Conservation (phyloP, 2,329 filamentous ascomycete genomes). For the Botrytis sinoallii region DNA sequence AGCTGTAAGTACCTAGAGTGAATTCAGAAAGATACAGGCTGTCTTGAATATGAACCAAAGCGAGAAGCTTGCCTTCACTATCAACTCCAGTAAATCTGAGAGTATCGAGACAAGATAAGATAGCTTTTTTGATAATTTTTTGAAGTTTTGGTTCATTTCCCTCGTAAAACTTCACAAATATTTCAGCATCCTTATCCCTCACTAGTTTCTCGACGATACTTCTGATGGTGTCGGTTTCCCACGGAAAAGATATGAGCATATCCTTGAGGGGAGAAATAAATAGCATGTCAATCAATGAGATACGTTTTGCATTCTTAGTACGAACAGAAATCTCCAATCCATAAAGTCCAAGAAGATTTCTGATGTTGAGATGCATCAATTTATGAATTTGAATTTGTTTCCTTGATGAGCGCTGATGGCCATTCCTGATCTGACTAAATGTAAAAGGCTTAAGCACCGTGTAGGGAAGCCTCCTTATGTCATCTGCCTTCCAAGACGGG, state of each 20-base stretch:
- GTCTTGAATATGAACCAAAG: not conserved
- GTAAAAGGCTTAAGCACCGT: no score
- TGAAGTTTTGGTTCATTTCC: not conserved
- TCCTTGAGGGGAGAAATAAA: not conserved
- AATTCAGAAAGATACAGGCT: not conserved
- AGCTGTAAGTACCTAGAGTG: not conserved
- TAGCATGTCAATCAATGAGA: not conserved
- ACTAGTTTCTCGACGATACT: not conserved
- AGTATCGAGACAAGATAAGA: not conserved
- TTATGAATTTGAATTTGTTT: no score
- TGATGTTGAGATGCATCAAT: no score
- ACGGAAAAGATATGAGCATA: not conserved
- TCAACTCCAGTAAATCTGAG: not conserved
- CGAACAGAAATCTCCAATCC: no score
- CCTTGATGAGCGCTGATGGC: no score
- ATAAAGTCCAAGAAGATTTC: no score
- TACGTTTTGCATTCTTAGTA: no score
- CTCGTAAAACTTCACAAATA: not conserved
- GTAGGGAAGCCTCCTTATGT: no score
- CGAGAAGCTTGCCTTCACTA: not conserved
- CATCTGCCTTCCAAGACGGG: no score
- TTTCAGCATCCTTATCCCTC: not conserved
- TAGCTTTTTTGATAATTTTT: not conserved
- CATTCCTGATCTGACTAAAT: no score
- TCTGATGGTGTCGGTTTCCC: not conserved